phyloP scores from a whole-genome alignment of 805 yeast species.

The Suhomyces sp. region DNA sequence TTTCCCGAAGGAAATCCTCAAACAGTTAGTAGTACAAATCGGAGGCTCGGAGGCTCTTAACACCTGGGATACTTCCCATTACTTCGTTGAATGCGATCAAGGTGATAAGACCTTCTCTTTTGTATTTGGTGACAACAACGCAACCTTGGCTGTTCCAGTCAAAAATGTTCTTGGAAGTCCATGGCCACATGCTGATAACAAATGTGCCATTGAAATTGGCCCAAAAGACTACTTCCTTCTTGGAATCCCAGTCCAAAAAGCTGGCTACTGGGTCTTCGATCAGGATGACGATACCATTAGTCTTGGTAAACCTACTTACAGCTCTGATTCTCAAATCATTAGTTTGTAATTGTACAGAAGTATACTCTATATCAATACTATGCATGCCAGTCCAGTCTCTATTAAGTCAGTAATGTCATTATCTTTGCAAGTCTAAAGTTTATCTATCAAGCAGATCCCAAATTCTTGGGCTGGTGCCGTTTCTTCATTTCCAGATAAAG shows the following conservation, averaged over 20 bases:
- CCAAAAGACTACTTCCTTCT: background rate
- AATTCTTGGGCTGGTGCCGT: background rate
- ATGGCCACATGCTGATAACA: background rate
- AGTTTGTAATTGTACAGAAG: background rate
- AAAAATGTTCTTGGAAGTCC: background rate
- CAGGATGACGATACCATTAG: background rate
- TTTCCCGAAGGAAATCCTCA: background rate
- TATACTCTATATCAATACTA: background rate
- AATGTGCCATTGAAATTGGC: background rate
- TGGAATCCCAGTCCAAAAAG: background rate
- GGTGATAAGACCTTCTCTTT: background rate
- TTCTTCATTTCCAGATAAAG: constrained; percentile 21
- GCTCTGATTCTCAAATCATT: background rate
- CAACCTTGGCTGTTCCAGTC: background rate
- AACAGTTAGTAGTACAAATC: background rate
- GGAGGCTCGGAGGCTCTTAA: background rate
- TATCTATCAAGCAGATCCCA: background rate
- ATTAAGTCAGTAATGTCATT: background rate
- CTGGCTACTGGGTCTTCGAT: background rate
- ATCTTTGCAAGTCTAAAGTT: background rate
- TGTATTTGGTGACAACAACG: background rate
- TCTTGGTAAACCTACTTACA: background rate
- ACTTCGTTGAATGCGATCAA: background rate
- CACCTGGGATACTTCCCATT: background rate
- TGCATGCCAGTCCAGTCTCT: background rate